Evolutionary conservation across 2,329 filamentous ascomycete species (phyloP).

Genomic region (Sarocladium brachiariae): DNA sequence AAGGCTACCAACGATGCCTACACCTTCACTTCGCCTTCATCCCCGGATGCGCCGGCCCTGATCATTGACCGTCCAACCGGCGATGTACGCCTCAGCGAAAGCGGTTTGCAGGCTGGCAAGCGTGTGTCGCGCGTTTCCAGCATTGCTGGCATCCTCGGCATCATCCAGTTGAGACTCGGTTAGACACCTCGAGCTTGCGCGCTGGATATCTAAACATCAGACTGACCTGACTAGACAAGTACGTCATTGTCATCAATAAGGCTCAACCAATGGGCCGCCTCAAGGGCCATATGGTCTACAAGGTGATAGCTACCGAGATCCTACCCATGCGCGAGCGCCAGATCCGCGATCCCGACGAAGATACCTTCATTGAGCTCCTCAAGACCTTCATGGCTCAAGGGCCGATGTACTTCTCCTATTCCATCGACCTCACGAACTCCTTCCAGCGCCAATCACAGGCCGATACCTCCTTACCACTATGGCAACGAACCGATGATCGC

Average conservation of each 20-base stretch:
- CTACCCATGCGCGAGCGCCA: slow-evolving; percentile 87
- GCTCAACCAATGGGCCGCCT: slow-evolving; percentile 83
- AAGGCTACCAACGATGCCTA: slow-evolving; percentile 88
- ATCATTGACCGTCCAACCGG: slow-evolving; percentile 89
- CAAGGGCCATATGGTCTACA: slow-evolving; percentile 95
- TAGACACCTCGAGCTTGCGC: background rate
- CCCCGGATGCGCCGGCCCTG: slow-evolving; percentile 78
- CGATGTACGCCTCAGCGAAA: slow-evolving; percentile 79
- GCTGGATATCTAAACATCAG: background rate
- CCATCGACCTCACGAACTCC: slow-evolving; percentile 90
- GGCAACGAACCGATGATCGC: slow-evolving; percentile 89
- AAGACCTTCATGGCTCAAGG: slow-evolving; percentile 74
- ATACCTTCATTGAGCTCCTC: slow-evolving; percentile 78
- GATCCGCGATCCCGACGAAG: slow-evolving; percentile 88
- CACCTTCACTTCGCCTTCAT: slow-evolving; percentile 93
- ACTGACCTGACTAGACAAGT: slow-evolving; percentile 59
- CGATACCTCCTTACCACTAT: slow-evolving; percentile 66
- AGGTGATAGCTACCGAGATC: slow-evolving; percentile 83
- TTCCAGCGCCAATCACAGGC: slow-evolving; percentile 87
- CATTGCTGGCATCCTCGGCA: slow-evolving; percentile 88
- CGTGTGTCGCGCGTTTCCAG: slow-evolving; percentile 71
- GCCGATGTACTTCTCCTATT: slow-evolving; percentile 98
- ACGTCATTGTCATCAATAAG: slow-evolving; percentile 94
- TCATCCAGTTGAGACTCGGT: slow-evolving; percentile 91
- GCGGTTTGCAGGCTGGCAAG: slow-evolving; percentile 66